Evolutionary conservation across 192 early-diverging fungal species (phyloP).

Genomic region (Podila clonocystis): DNA sequence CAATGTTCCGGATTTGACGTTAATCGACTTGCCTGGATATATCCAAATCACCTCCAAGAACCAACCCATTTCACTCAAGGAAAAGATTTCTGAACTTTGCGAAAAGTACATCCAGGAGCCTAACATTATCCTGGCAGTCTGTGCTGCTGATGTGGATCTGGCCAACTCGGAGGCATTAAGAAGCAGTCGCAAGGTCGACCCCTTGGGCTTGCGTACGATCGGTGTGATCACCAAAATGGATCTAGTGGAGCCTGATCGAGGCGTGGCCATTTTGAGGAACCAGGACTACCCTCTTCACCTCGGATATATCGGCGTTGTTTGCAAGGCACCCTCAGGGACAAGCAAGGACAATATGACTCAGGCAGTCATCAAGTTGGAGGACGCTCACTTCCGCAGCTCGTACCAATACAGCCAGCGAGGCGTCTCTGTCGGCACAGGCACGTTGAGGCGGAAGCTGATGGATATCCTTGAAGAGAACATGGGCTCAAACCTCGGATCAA

Average conservation of each 20-base stretch:
- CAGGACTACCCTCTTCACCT: constrained; percentile 93
- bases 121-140: constrained; percentile 88
- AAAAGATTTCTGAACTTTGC: constrained; percentile 84
- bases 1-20: constrained; percentile 82
- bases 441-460: constrained; percentile 89
- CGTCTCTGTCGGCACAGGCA: constrained; percentile 85
- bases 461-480: constrained; percentile 92
- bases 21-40: constrained; percentile 89
- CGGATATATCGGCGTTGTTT: constrained; percentile 97
- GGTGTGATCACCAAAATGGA: constrained; percentile 92
- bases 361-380: constrained; percentile 63
- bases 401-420: constrained; percentile 69
- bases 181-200: constrained; percentile 82
- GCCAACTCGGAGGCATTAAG: constrained; percentile 87
- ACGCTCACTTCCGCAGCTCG: constrained; percentile 63
- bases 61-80: constrained; percentile 80
- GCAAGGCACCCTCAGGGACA: constrained; percentile 65
- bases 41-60: constrained; percentile 87
- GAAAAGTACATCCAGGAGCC: constrained; percentile 83
- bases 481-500: constrained; percentile 81
- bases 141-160: constrained; percentile 85
- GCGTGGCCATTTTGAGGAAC: constrained; percentile 84
- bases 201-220: constrained; percentile 81
- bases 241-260: constrained; percentile 83
- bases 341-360: constrained; percentile 60